Evolutionary conservation across 805 yeast species (phyloP).

Genomic region (Candida ponderosae): DNA sequence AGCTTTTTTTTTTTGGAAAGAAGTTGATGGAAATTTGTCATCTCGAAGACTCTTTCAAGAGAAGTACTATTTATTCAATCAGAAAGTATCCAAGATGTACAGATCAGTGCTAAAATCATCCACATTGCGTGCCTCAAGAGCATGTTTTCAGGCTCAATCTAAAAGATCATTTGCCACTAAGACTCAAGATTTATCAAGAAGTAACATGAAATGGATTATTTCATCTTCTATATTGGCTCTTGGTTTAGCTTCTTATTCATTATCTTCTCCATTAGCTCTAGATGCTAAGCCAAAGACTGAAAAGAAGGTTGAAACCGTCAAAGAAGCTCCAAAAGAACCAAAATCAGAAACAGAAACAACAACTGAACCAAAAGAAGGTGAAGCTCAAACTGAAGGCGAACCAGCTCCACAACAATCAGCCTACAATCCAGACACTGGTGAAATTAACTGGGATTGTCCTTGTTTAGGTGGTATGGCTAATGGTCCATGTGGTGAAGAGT

Average conservation of each 20-base stretch:
- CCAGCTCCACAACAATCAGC: constrained; percentile 47
- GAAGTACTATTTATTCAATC: no score
- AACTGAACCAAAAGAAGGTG: constrained; percentile 2
- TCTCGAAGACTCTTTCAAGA: neutral
- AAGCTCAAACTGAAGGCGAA: constrained; percentile 15
- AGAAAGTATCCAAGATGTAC: neutral
- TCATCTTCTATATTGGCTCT: constrained; percentile 10
- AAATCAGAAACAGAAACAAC: constrained; percentile 1
- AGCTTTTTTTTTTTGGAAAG: no score
- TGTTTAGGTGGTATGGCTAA: constrained; percentile 98
- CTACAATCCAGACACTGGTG: constrained; percentile 94
- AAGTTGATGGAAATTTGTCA: neutral
- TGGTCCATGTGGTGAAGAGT: constrained; percentile 97
- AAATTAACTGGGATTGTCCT: constrained; percentile 99
- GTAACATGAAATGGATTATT: constrained; percentile 7
- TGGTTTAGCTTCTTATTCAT: constrained; percentile 11
- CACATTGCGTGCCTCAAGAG: neutral
- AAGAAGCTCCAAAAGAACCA: constrained; percentile 2
- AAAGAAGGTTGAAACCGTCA: neutral
- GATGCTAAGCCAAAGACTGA: constrained; percentile 7
- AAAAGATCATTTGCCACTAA: neutral
- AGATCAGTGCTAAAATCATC: neutral
- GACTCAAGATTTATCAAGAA: neutral
- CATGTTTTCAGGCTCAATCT: neutral
- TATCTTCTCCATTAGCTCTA: constrained; percentile 11